phyloP scores from a whole-genome alignment of 768 basidiomycete genomes.

The Solioccasus polychromus region DNA sequence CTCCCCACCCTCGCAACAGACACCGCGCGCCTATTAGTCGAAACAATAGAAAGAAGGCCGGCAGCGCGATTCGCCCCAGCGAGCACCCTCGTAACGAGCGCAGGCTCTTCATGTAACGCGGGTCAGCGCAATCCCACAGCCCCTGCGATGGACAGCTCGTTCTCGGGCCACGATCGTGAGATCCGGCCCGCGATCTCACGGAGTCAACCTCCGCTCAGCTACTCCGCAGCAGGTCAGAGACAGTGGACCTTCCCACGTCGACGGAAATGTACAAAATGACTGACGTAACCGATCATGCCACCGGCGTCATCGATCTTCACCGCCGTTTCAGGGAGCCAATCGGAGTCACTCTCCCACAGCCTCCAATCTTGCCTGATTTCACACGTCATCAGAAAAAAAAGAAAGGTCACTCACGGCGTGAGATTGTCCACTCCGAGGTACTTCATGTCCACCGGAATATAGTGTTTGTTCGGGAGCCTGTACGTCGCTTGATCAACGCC shows the following conservation, averaged over 20 bases:
- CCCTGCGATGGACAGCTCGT: constrained; percentile 2
- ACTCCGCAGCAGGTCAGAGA: constrained; percentile 13
- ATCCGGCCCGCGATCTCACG: constrained; percentile 13
- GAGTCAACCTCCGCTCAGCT: constrained; percentile 3
- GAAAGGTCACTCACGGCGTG: constrained; percentile 48
- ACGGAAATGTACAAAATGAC: constrained; percentile 4
- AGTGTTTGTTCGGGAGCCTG: constrained; percentile 90
- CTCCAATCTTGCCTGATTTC: constrained; percentile 10
- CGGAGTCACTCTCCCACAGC: background rate
- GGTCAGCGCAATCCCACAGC: constrained; percentile 1
- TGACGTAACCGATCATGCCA: constrained; percentile 28
- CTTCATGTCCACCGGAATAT: constrained; percentile 82
- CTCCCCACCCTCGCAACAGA: constrained; percentile 1
- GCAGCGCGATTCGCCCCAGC: background rate
- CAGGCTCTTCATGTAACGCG: constrained; percentile 6
- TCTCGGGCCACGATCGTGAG: constrained; percentile 9
- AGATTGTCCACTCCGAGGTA: constrained; percentile 71
- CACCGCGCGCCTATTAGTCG: background rate
- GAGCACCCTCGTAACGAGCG: constrained; percentile 11
- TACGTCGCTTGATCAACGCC: constrained; percentile 64
- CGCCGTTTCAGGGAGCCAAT: constrained; percentile 11
- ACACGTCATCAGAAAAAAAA: constrained; percentile 18
- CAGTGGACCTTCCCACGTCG: constrained; percentile 15
- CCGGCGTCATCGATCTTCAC: constrained; percentile 29
- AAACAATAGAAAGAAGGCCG: background rate